Evolutionary conservation across 495 filamentous ascomycete species (phyloP).

Genomic region (Thermochaetoides thermophila): DNA sequence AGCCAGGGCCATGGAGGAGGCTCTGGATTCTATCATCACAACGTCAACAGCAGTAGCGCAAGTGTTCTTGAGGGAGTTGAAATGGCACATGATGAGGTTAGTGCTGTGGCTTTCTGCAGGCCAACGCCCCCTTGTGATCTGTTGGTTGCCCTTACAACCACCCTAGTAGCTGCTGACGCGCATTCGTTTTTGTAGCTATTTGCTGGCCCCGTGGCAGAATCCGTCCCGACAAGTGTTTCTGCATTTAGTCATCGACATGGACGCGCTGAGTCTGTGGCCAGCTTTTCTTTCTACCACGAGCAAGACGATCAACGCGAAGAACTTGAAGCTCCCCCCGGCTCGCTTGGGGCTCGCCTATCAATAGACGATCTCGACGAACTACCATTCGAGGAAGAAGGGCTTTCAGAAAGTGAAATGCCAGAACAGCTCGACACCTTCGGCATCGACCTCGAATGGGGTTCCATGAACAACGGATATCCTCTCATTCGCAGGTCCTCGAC

Average conservation of each 20-base stretch:
- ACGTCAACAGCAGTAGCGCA: slow-evolving; percentile 66
- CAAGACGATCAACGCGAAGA: slow-evolving; percentile 32
- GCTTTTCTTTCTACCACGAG: slow-evolving; percentile 77
- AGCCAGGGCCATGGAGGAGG: slow-evolving; percentile 24
- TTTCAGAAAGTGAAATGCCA: too few species aligned
- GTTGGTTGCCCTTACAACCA: neutral
- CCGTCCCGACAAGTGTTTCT: slow-evolving; percentile 76
- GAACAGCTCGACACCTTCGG: too few species aligned
- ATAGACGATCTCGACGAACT: slow-evolving; percentile 24
- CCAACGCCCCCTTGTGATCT: neutral
- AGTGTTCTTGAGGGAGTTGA: slow-evolving; percentile 92
- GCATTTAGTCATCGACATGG: slow-evolving; percentile 72
- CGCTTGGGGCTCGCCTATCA: neutral
- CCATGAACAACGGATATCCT: slow-evolving; percentile 23
- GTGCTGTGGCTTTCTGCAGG: too few species aligned
- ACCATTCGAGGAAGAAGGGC: slow-evolving; percentile 29
- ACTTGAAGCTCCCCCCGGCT: neutral
- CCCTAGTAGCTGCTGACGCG: slow-evolving; percentile 9
- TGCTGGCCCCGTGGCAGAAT: slow-evolving; percentile 86
- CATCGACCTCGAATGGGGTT: slow-evolving; percentile 17
- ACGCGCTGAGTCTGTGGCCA: slow-evolving; percentile 69
- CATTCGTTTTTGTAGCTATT: slow-evolving; percentile 53
- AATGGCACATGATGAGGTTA: slow-evolving; percentile 92
- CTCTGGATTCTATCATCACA: slow-evolving; percentile 34
- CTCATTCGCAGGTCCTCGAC: slow-evolving; percentile 29